A percentile compares a stretch with the other conserved stretches of the same genome.
Conservation (phyloP, 257 asterid genomes). For the Solanum chilense region DNA sequence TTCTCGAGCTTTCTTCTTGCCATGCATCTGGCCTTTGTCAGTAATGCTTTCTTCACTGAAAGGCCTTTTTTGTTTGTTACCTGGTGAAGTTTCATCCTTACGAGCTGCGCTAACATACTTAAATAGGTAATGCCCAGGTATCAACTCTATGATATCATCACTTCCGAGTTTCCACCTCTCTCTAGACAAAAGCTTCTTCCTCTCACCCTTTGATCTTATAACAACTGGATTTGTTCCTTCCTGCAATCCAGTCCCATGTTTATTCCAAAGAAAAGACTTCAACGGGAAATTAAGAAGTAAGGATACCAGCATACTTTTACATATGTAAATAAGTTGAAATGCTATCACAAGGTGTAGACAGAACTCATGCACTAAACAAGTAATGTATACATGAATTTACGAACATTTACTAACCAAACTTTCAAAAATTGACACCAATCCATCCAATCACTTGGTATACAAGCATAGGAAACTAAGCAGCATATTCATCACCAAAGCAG, state of each 20-base stretch:
- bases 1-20: constrained; percentile 44
- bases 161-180: constrained; percentile 43
- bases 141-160: constrained; percentile 71
- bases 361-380: not conserved
- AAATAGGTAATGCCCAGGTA: constrained; percentile 82
- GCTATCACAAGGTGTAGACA: not conserved
- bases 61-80: constrained; percentile 38
- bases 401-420: not conserved
- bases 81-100: constrained; percentile 12
- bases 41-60: constrained; percentile 30
- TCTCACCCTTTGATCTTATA: constrained; percentile 42
- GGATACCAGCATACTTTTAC: not conserved
- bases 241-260: constrained; percentile 28
- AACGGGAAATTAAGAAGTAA: not conserved
- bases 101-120: constrained; percentile 39
- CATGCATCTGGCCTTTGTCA: constrained; percentile 15
- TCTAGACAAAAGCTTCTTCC: constrained; percentile 68
- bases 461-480: not conserved
- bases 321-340: not conserved
- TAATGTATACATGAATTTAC: not conserved
- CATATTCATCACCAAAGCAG: not conserved
- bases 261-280: not conserved
- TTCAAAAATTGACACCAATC: not conserved
- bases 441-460: not conserved
- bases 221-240: constrained; percentile 87